Percentiles rank a stretch among this genome's conserved stretches.
These are phyloP conservation scores for Pisolithus thermaeus DNA, from an alignment of 1,284 basidiomycete species.

Conservation along the genomic window DNA sequence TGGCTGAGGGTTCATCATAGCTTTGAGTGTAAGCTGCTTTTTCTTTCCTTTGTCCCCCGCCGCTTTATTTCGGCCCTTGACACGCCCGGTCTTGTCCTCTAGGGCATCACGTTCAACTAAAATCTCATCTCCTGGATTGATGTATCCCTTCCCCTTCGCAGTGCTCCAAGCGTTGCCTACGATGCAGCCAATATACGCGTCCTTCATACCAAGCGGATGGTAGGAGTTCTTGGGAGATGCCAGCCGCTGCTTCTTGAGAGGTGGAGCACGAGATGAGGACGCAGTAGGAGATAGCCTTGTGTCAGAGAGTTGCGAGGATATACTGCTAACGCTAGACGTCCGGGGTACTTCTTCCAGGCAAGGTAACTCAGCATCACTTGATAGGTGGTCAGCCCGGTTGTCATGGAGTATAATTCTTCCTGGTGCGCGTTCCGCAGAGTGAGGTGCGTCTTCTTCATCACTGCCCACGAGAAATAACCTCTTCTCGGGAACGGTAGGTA, in stretches of 20 bases:
- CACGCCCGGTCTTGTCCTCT: slow-evolving; percentile 26
- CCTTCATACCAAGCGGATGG: slow-evolving; percentile 5
- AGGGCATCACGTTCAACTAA: slow-evolving; percentile 50
- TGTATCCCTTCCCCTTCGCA: slow-evolving; percentile 64
- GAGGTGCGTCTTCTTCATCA: slow-evolving; percentile 44
- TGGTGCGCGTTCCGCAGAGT: slow-evolving; percentile 17
- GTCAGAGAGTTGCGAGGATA: slow-evolving; percentile 26
- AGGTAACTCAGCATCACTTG: slow-evolving; percentile 29
- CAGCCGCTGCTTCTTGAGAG: slow-evolving; percentile 49
- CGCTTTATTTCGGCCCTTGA: slow-evolving; percentile 33
- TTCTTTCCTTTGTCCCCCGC: slow-evolving; percentile 43
- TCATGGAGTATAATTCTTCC: slow-evolving; percentile 3
- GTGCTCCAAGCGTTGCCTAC: slow-evolving; percentile 80
- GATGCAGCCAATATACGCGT: slow-evolving; percentile 58
- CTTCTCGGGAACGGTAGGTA: slow-evolving; percentile 18
- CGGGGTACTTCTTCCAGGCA: slow-evolving; percentile 29
- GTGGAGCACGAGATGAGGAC: slow-evolving; percentile 23
- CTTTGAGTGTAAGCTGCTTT: slow-evolving; percentile 59
- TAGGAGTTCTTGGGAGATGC: slow-evolving; percentile 22
- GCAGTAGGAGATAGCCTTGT: slow-evolving; percentile 21
- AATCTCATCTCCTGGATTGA: slow-evolving; percentile 59
- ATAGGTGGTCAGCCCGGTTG: background rate
- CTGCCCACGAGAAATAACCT: slow-evolving; percentile 54
- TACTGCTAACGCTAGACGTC: slow-evolving; percentile 38
- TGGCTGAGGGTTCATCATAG: slow-evolving; percentile 58